Evolutionary conservation across 768 basidiomycete genomes (phyloP), one percentile per base, ranked within the genome.

Genomic region (Mycena maculata): DNA sequence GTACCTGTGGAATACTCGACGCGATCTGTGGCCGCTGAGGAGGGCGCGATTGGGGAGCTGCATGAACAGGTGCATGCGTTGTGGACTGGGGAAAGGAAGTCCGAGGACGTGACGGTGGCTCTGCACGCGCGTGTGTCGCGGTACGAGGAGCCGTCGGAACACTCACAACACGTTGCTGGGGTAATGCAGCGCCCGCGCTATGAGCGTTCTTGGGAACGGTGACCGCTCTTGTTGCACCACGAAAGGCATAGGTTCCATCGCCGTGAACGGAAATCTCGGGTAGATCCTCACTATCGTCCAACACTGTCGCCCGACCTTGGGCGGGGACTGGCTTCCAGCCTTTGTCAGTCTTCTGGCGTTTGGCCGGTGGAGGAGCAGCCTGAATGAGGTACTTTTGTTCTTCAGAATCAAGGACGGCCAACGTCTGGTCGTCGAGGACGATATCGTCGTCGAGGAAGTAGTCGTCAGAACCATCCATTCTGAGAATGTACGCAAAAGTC

Each of bases 391-490:
- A 84, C 68, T 81, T 78, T 72, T 82, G 77, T 68, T 92, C 92
- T 60, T 85, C 84, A 60, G 83, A 80, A 69, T 92, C 90, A 22
- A 92, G 82, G 30, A 84, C 78, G 12, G 90, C 90, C 54, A 92
- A 76, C 0, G 87, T 83, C 65, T 85, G 80, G 56, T 87, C 89
- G 73, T 92, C 90, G 44, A 92, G 77, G 45, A 87, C 81, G 67
- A 91, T 80, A 60, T 89, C 89, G 75, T 90, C 90, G 70, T 83
- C 81, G 75, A 85, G 83, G 30, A 50, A 47, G 74, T 89, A 89
- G 73, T 89, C 85, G 77, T 92, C 92, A 31, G 85, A 88, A 78
- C 86, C 86, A 71, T 85, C 79, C 89, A 91, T 91, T 48, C 47
- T 36, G 20, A 15, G 3, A 52, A 31, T 52, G 20, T 48, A 6